phyloP scores from a whole-genome alignment of 2,329 filamentous ascomycete genomes.

The Keithomyces neogunnii region DNA sequence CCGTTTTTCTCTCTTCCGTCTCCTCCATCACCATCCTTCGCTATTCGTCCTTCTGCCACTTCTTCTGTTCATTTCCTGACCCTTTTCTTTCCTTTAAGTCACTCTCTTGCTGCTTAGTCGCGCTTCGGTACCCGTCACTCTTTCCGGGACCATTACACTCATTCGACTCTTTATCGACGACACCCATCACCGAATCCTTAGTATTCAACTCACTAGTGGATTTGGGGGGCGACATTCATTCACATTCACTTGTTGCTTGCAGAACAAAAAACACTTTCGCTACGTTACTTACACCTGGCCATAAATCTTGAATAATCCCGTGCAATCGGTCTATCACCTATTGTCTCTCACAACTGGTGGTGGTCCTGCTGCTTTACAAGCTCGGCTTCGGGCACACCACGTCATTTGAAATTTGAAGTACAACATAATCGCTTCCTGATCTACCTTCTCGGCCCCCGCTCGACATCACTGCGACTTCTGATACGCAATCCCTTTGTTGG shows the following conservation, averaged over 20 bases:
- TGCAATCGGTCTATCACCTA: too few species aligned
- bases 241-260: not conserved
- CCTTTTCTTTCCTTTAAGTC: conserved; percentile 40
- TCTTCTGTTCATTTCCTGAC: conserved; percentile 25
- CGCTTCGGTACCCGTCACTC: conserved; percentile 41
- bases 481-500: not conserved
- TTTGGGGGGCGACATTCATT: conserved; percentile 11
- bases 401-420: too few species aligned
- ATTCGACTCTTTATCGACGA: conserved; percentile 23
- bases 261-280: conserved; percentile 2
- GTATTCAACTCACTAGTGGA: conserved; percentile 8
- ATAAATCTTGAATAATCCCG: not conserved
- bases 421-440: not conserved
- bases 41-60: conserved; percentile 25
- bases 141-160: conserved; percentile 40
- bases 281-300: conserved; percentile 7
- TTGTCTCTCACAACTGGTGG: too few species aligned
- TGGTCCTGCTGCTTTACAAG: too few species aligned
- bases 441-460: not conserved
- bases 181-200: conserved; percentile 8
- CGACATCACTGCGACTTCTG: not conserved
- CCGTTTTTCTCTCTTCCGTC: conserved; percentile 25
- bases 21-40: conserved; percentile 23
- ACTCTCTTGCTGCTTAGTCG: conserved; percentile 36
- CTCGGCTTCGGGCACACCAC: too few species aligned